Evolutionary conservation across 1,139 yeast genomes (phyloP).

Genomic region (Pichia sp.): DNA sequence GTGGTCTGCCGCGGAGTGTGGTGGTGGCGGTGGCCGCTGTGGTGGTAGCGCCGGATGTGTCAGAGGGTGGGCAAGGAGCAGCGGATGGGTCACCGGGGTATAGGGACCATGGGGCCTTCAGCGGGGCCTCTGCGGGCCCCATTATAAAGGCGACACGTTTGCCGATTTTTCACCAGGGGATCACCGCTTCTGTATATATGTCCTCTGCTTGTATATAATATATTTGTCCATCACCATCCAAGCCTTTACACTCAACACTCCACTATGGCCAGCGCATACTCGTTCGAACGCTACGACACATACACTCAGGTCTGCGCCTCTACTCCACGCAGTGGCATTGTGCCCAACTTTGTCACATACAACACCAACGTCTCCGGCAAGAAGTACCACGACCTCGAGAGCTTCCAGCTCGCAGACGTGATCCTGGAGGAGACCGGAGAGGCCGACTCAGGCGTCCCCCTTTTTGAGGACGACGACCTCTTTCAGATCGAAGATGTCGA

Average conservation of each 20-base stretch:
- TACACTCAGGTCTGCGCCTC: conserved; percentile 4
- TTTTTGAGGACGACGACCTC: conserved; percentile 3
- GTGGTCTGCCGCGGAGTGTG: background rate
- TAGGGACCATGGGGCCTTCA: too few species aligned
- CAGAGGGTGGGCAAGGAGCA: background rate
- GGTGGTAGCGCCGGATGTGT: background rate
- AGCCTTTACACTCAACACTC: background rate
- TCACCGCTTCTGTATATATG: background rate
- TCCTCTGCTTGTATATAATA: background rate
- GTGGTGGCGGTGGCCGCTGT: background rate
- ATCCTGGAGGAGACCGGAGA: background rate
- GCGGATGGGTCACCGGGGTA: too few species aligned
- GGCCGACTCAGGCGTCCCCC: too few species aligned
- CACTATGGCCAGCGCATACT: conserved; percentile 2
- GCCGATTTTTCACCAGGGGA: background rate
- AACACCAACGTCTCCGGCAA: background rate
- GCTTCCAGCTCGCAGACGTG: background rate
- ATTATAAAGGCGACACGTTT: background rate
- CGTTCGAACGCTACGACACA: background rate
- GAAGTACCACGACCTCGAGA: conserved; percentile 1
- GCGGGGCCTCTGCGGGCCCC: background rate
- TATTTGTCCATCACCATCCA: background rate
- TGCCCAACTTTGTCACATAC: conserved; percentile 1
- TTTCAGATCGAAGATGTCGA: conserved; percentile 15
- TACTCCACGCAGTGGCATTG: background rate